Percentiles rank a stretch among this genome's conserved stretches.
These are phyloP conservation scores for Dioscorea cayenensis DNA, from an alignment of 116 monocot genomes.

Conservation along the genomic window DNA sequence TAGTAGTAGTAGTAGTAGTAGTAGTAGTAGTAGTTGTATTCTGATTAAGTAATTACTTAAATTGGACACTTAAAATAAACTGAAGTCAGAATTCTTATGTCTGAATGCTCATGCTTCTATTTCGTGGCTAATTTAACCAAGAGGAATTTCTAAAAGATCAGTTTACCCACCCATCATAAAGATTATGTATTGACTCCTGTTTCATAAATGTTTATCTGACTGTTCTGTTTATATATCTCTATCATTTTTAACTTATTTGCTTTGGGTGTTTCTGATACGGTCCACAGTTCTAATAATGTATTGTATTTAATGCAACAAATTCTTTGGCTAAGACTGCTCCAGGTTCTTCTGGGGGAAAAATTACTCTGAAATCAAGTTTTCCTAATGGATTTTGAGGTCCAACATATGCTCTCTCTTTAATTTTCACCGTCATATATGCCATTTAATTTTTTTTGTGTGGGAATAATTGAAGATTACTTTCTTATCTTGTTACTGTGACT, in stretches of 20 bases:
- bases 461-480: not conserved
- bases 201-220: not conserved
- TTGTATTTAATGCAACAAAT: conserved; percentile 11
- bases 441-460: not conserved
- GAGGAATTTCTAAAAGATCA: not conserved
- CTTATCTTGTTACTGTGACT: no score
- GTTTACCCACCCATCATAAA: not conserved
- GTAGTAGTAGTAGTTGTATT: no score
- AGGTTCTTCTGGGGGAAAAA: conserved; percentile 15
- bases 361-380: conserved; percentile 31
- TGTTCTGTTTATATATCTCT: not conserved
- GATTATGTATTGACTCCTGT: not conserved
- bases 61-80: no score
- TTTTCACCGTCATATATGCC: not conserved
- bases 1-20: no score
- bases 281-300: not conserved
- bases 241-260: not conserved
- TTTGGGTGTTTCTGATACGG: not conserved
- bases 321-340: conserved; percentile 14
- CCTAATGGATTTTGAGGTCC: conserved; percentile 64
- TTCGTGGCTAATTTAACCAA: no score
- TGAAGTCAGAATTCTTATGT: no score
- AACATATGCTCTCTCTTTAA: conserved; percentile 4
- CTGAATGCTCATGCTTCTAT: no score
- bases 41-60: no score